A percentile compares a stretch with the other conserved stretches of the same genome.
Conservation (phyloP, 164 flowering plant species). For the Vitis rotundifolia region DNA sequence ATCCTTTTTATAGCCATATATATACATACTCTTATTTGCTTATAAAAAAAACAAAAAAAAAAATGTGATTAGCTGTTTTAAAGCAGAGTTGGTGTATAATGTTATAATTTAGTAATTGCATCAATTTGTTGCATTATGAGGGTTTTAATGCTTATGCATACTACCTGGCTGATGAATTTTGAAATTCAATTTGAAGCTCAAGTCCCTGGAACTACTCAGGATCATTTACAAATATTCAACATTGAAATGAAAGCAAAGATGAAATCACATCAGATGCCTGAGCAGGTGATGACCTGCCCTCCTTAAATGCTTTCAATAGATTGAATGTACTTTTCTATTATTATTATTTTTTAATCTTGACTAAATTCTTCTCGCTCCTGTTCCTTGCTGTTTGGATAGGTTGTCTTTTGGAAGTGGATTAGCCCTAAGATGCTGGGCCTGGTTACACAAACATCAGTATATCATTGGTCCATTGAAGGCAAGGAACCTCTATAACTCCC, state of each 20-base stretch:
- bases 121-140: too few relatives aligned
- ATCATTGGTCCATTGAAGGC: slow-evolving; percentile 99
- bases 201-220: slow-evolving; percentile 95
- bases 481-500: background rate
- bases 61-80: too few relatives aligned
- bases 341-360: background rate
- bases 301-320: too few relatives aligned
- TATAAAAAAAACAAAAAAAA: too few relatives aligned
- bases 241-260: slow-evolving; percentile 92
- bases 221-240: slow-evolving; percentile 94
- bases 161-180: slow-evolving; percentile 16
- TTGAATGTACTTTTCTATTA: too few relatives aligned
- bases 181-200: slow-evolving; percentile 63
- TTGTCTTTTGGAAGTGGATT: slow-evolving; percentile 99
- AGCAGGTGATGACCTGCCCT: slow-evolving; percentile 55
- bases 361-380: too few relatives aligned
- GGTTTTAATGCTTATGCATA: too few relatives aligned
- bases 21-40: too few relatives aligned
- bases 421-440: slow-evolving; percentile 83
- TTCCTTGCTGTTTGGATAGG: slow-evolving; percentile 32
- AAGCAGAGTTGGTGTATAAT: too few relatives aligned
- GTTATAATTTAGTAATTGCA: too few relatives aligned
- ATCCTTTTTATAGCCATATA: too few relatives aligned
- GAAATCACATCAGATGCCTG: slow-evolving; percentile 99
- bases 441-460: slow-evolving; percentile 95